A percentile compares a stretch with the other conserved stretches of the same genome.
phyloP scores from a whole-genome alignment of 768 basidiomycete genomes.

The Lactarius pseudohatsudake region DNA sequence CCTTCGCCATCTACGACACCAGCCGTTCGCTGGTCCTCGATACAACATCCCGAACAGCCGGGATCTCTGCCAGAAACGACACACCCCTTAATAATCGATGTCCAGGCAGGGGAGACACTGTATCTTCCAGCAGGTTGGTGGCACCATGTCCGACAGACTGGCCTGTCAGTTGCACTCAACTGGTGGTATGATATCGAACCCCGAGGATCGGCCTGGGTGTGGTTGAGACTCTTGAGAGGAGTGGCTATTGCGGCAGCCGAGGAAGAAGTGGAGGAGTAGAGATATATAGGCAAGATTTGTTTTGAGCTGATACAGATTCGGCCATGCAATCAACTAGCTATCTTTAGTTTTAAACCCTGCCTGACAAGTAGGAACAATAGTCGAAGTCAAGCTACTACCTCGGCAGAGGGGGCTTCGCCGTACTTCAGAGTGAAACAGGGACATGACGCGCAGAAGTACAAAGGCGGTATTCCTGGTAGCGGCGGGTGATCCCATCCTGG shows the following conservation, averaged over 20 bases:
- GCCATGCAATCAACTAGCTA: background rate
- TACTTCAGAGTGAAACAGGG: background rate
- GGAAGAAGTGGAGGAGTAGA: conserved; percentile 18
- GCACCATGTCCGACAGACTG: conserved; percentile 81
- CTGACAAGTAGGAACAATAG: background rate
- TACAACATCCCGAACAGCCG: conserved; percentile 55
- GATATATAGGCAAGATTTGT: background rate
- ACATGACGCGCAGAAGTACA: background rate
- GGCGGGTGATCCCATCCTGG: background rate
- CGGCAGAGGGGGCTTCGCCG: background rate
- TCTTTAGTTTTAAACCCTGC: background rate
- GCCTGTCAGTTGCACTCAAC: conserved; percentile 69
- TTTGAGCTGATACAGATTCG: background rate
- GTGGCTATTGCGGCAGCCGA: conserved; percentile 7
- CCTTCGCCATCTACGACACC: conserved; percentile 38
- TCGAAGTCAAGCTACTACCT: background rate
- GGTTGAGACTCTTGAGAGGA: conserved; percentile 58
- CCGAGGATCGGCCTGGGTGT: conserved; percentile 67
- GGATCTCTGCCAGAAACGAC: conserved; percentile 50
- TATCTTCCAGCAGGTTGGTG: conserved; percentile 96
- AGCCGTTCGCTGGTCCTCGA: conserved; percentile 80
- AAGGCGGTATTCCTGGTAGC: background rate
- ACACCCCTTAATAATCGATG: conserved; percentile 63
- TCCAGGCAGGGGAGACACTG: conserved; percentile 73
- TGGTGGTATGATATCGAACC: conserved; percentile 91